Conservation (phyloP, 257 asterid genomes). For the Salvia splendens region DNA sequence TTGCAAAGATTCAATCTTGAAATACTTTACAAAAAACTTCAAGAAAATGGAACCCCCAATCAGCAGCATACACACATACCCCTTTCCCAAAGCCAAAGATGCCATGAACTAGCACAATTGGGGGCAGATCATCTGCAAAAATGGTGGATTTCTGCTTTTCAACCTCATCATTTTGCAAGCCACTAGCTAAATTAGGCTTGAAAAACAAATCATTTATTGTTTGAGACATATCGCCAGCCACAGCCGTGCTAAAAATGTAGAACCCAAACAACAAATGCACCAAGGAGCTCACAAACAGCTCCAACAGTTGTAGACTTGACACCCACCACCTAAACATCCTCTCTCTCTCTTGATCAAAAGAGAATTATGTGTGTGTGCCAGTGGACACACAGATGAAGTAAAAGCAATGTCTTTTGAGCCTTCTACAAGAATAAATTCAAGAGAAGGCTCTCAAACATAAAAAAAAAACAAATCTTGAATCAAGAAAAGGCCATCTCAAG, state of each 20-base stretch:
- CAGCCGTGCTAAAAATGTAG: constrained; percentile 88
- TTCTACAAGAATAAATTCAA: constrained; percentile 47
- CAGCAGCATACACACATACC: constrained; percentile 43
- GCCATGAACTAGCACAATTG: constrained; percentile 93
- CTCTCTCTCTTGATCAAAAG: neutral
- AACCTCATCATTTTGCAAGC: constrained; percentile 44
- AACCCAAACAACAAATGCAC: constrained; percentile 89
- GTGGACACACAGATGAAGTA: neutral
- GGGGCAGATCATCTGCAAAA: constrained; percentile 65
- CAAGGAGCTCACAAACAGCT: constrained; percentile 68
- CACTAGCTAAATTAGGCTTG: constrained; percentile 57
- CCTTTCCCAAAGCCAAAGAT: constrained; percentile 99
- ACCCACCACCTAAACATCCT: constrained; percentile 82
- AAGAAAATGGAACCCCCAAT: neutral
- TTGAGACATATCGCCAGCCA: constrained; percentile 85
- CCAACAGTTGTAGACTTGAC: constrained; percentile 61
- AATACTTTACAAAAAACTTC: neutral
- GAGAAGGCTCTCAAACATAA: constrained; percentile 57
- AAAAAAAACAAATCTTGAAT: constrained; percentile 24
- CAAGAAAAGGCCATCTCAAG: constrained; percentile 28
- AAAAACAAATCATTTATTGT: constrained; percentile 60
- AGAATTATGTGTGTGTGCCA: no score
- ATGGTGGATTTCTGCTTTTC: constrained; percentile 30
- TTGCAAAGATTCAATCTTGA: constrained; percentile 24
- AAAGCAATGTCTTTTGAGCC: constrained; percentile 43